Evolutionary conservation across 495 filamentous ascomycete species (phyloP).

Genomic region (Hyaloscypha variabilis): DNA sequence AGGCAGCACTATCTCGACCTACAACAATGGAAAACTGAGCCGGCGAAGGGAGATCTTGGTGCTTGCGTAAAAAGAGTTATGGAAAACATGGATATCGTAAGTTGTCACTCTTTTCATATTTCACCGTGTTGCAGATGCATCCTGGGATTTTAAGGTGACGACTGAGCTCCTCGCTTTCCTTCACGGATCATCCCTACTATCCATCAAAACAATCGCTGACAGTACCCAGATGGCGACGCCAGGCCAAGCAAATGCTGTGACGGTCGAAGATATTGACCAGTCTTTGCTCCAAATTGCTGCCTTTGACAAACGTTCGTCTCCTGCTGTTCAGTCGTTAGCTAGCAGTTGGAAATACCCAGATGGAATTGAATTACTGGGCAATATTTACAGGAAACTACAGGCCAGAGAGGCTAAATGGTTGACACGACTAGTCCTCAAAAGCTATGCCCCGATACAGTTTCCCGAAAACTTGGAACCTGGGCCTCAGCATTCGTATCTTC

Average conservation of each 20-base stretch:
- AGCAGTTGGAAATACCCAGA: slow-evolving; percentile 31
- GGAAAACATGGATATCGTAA: slow-evolving; percentile 58
- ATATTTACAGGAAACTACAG: slow-evolving; percentile 61
- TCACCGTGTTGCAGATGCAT: background rate
- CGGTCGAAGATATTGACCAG: slow-evolving; percentile 74
- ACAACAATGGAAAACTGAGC: slow-evolving; percentile 58
- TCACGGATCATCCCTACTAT: slow-evolving; percentile 20
- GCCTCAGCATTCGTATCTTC: slow-evolving; percentile 17
- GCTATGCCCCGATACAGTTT: slow-evolving; percentile 63
- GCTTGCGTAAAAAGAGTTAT: slow-evolving; percentile 70
- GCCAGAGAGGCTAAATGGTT: slow-evolving; percentile 88
- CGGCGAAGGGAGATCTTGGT: slow-evolving; percentile 63
- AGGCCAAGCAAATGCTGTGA: slow-evolving; percentile 45
- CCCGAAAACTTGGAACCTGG: slow-evolving; percentile 45
- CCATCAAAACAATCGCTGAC: slow-evolving; percentile 33
- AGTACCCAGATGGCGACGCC: slow-evolving; percentile 18
- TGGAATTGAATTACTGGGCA: slow-evolving; percentile 48
- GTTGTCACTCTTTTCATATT: slow-evolving; percentile 20
- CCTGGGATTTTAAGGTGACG: background rate
- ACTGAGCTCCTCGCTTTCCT: background rate
- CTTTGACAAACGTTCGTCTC: slow-evolving; percentile 68
- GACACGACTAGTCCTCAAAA: slow-evolving; percentile 79
- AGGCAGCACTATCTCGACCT: slow-evolving; percentile 60
- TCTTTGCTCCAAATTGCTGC: slow-evolving; percentile 65
- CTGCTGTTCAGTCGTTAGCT: slow-evolving; percentile 55